A percentile compares a stretch with the other conserved stretches of the same genome.
Conservation (phyloP, 306 rosid genomes). For the Cicer arietinum region DNA sequence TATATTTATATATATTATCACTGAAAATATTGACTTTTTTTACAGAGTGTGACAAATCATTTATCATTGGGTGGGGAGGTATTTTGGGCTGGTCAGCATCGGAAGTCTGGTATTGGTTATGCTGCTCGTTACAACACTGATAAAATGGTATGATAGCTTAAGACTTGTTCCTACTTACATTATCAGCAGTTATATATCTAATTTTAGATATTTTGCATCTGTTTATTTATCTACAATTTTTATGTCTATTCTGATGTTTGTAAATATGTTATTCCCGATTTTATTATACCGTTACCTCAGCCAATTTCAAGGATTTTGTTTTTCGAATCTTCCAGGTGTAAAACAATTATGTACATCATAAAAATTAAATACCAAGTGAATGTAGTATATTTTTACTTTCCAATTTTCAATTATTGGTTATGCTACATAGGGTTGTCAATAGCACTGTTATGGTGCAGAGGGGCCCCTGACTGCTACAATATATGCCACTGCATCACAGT, state of each 20-base stretch:
- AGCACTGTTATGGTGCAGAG: neutral
- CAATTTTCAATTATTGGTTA: neutral
- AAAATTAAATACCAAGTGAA: neutral
- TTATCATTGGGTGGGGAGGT: slow-evolving; percentile 95
- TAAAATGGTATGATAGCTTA: slow-evolving; percentile 68
- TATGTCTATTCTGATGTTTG: slow-evolving; percentile 7
- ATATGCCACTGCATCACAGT: neutral
- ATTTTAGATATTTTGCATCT: neutral
- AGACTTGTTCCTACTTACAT: slow-evolving; percentile 4
- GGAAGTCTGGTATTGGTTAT: slow-evolving; percentile 94
- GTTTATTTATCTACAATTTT: slow-evolving; percentile 2
- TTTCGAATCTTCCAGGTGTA: slow-evolving; percentile 15
- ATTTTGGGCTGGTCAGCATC: slow-evolving; percentile 99
- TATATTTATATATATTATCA: neutral
- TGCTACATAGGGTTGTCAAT: neutral
- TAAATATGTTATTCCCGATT: neutral
- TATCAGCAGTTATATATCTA: slow-evolving; percentile 3
- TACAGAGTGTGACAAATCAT: slow-evolving; percentile 81
- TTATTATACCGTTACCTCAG: neutral
- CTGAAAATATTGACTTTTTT: slow-evolving; percentile 32
- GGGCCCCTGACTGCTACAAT: neutral
- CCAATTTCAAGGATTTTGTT: slow-evolving; percentile 30
- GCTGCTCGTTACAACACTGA: slow-evolving; percentile 95
- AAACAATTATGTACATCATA: slow-evolving; percentile 3
- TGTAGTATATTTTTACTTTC: slow-evolving; percentile 24